Conservation (phyloP, 2,329 filamentous ascomycete species). For the Fusarium sp. region DNA sequence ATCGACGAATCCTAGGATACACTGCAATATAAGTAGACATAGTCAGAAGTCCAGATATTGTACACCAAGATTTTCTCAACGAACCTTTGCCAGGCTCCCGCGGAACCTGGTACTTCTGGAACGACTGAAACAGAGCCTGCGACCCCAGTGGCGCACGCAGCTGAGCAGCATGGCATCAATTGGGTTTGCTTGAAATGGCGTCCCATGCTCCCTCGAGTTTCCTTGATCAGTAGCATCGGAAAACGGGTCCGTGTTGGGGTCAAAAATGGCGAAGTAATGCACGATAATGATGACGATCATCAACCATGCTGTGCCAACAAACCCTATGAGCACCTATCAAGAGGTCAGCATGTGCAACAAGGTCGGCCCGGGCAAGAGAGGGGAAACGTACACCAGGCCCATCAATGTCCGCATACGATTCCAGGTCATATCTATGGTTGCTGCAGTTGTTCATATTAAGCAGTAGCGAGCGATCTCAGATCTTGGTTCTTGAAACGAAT, state of each 20-base stretch:
- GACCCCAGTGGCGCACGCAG: not conserved
- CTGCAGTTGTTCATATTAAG: not conserved
- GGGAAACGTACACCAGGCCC: slow-evolving; percentile 17
- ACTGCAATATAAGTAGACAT: not conserved
- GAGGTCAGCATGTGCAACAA: not conserved
- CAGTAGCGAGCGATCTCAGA: too few species aligned
- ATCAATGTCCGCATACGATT: slow-evolving; percentile 6
- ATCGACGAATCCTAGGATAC: slow-evolving; percentile 17
- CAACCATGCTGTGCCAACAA: slow-evolving; percentile 19
- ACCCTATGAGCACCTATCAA: slow-evolving; percentile 11
- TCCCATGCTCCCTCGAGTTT: not conserved
- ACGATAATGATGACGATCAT: not conserved
- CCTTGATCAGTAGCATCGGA: not conserved
- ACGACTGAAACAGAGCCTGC: not conserved
- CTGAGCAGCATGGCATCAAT: slow-evolving; percentile 1
- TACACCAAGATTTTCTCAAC: not conserved
- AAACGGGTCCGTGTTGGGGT: slow-evolving; percentile 8
- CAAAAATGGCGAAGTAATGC: slow-evolving; percentile 8
- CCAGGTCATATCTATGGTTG: not conserved
- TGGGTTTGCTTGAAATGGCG: not conserved
- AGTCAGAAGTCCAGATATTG: not conserved
- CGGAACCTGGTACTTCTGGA: not conserved
- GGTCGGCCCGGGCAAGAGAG: too few species aligned
- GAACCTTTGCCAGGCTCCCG: not conserved
- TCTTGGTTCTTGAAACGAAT: not conserved